phyloP scores from a whole-genome alignment of 2,329 filamentous ascomycete species.

The Domatiomyces catenatus region DNA sequence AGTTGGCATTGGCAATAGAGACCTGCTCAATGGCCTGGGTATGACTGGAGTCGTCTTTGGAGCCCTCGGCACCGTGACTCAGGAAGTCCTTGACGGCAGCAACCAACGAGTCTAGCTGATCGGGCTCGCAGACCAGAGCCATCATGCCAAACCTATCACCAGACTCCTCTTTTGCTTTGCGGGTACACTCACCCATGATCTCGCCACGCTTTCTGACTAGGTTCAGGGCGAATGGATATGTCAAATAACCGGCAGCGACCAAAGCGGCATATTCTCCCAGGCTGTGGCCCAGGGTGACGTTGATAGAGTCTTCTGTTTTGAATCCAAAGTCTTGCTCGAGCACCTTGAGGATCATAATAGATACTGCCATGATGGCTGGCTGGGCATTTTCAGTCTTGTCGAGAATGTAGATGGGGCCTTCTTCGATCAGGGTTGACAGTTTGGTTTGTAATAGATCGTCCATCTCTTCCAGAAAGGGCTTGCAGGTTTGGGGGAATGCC shows the following conservation, averaged over 20 bases:
- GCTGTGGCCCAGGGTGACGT: constrained; percentile 78
- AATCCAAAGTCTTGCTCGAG: constrained; percentile 77
- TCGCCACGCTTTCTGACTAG: constrained; percentile 66
- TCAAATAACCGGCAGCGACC: constrained; percentile 66
- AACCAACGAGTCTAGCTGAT: constrained; percentile 55
- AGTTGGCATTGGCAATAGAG: constrained; percentile 84
- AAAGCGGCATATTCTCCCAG: constrained; percentile 87
- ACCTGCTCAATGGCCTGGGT: constrained; percentile 71
- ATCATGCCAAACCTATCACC: constrained; percentile 89
- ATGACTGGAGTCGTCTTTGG: constrained; percentile 51
- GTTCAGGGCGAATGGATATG: constrained; percentile 60
- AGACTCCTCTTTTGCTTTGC: constrained; percentile 46
- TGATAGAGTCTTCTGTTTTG: constrained; percentile 51
- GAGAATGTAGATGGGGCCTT: constrained; percentile 61
- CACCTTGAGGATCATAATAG: constrained; percentile 73
- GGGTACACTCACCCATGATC: constrained; percentile 65
- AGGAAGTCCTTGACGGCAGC: constrained; percentile 66
- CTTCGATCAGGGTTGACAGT: constrained; percentile 61
- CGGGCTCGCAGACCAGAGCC: constrained; percentile 73
- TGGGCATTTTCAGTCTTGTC: constrained; percentile 78
- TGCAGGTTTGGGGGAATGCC: constrained; percentile 64
- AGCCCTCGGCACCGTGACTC: constrained; percentile 48
- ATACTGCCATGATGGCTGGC: constrained; percentile 91
- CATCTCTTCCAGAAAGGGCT: constrained; percentile 69
- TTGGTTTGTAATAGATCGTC: constrained; percentile 60